Conservation (phyloP, 179 eudicot genomes). For the Spinacia oleracea region DNA sequence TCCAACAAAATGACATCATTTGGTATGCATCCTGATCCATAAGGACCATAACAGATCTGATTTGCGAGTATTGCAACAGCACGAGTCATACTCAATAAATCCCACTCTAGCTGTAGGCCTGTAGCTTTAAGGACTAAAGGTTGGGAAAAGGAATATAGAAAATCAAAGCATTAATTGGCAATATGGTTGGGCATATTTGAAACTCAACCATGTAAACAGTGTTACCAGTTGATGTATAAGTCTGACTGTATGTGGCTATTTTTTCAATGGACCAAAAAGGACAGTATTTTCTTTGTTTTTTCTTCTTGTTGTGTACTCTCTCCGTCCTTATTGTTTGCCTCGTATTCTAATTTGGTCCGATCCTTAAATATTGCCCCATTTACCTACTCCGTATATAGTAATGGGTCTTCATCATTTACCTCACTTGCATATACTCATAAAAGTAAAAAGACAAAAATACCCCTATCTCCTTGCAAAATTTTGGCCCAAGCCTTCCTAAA, state of each 20-base stretch:
- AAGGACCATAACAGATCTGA: background rate
- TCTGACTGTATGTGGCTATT: background rate
- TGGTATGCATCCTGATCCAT: slow-evolving; percentile 6
- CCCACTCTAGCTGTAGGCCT: background rate
- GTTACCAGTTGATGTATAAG: background rate
- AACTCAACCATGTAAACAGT: background rate
- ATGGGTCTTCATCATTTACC: no score
- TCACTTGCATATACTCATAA: no score
- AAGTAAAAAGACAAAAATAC: no score
- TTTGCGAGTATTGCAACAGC: background rate
- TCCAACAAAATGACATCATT: background rate
- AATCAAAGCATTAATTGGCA: background rate
- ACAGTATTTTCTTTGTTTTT: background rate
- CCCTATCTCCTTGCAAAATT: no score
- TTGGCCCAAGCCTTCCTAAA: no score
- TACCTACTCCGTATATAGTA: no score
- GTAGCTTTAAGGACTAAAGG: background rate
- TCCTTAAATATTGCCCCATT: no score
- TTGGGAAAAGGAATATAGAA: background rate
- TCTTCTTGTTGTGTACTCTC: background rate
- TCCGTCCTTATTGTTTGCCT: no score
- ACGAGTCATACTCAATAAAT: background rate
- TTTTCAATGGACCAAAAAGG: background rate
- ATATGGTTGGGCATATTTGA: background rate
- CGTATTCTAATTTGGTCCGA: no score